These are phyloP conservation scores for Phlebiopsis flavidoalba DNA, from an alignment of 768 basidiomycete genomes.

Conservation along the genomic window DNA sequence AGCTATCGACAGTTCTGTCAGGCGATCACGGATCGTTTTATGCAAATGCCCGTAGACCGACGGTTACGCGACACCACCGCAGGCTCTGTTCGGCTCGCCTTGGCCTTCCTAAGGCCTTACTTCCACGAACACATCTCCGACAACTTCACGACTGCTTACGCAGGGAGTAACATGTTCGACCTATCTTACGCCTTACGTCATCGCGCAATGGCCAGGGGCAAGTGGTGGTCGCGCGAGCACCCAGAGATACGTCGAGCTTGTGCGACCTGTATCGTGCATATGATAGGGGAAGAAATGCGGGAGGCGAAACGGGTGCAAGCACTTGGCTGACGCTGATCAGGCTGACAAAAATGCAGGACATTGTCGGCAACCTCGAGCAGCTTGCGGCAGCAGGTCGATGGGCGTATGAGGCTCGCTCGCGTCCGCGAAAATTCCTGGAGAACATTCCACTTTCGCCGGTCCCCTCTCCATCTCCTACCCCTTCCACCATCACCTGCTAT, in stretches of 20 bases:
- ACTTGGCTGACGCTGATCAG: slow-evolving; percentile 47
- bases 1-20: slow-evolving; percentile 70
- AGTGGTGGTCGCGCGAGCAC: slow-evolving; percentile 64
- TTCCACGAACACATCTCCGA: slow-evolving; percentile 47
- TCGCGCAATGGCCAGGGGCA: slow-evolving; percentile 53
- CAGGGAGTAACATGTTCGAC: slow-evolving; percentile 31
- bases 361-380: slow-evolving; percentile 46
- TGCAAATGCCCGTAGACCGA: slow-evolving; percentile 46
- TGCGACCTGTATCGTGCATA: slow-evolving; percentile 51
- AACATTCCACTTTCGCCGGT: slow-evolving; percentile 18
- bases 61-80: slow-evolving; percentile 63
- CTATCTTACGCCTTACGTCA: slow-evolving; percentile 23
- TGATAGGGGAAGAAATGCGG: slow-evolving; percentile 62
- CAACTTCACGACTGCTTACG: slow-evolving; percentile 34
- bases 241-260: slow-evolving; percentile 52
- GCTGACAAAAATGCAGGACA: slow-evolving; percentile 40
- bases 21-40: slow-evolving; percentile 59
- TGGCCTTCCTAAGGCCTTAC: slow-evolving; percentile 67
- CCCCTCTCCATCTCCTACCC: slow-evolving; percentile 15
- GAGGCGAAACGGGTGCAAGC: slow-evolving; percentile 39
- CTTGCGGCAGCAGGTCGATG: slow-evolving; percentile 30
- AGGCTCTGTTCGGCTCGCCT: slow-evolving; percentile 61
- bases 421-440: slow-evolving; percentile 4
- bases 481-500: slow-evolving; percentile 7
- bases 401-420: slow-evolving; percentile 29